Evolutionary conservation across 2,329 filamentous ascomycete species (phyloP), one percentile per base, ranked within the genome.

Genomic region (Aspergillus ustus): DNA sequence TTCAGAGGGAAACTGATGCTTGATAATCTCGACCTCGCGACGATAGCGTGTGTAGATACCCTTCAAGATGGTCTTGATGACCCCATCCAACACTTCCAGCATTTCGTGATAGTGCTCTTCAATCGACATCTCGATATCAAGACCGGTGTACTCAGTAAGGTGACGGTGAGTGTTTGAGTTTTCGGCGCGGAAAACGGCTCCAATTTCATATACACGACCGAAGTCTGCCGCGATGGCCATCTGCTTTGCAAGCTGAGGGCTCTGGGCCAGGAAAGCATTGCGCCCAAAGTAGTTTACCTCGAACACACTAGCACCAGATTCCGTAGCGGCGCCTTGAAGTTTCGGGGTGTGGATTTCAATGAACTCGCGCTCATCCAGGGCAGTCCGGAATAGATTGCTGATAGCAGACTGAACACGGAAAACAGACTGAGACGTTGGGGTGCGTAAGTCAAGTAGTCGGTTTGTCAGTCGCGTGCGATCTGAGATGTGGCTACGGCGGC

Each of bases 141-240:
- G 83, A 59, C 93, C 93, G 4, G 93, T 97, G 75, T 96, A 97
- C 75, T 97, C 93, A 0, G 93, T 97, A 82, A 97, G 83, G 75
- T 97, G 93, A 43, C 93, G 89, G 72, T 97, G 93, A 0, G 93
- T 97, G 77, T 97, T 97, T 73, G 91, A 96, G 80, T 97, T 96
- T 75, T 97, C 93, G 0, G 93, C 93, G 68, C 93, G 88, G 83
- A 97, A 97, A 7, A 97, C 93, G 2, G 91, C 89, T 17, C 92
- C 92, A 66, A 95, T 89, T 74, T 97, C 93, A 71, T 94, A 97
- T 7, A 97, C 93, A 54, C 89, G 88, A 60, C 90, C 89, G 73
- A 97, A 95, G 74, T 97, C 93, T 29, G 93, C 89, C 5, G 92
- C 91, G 45, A 97, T 92, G 55, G 88, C 87, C 91, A 96, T 94